A percentile compares a stretch with the other conserved stretches of the same genome.
Evolutionary conservation across 148 eudicot genomes (phyloP).

Genomic region (Vaccinium myrtillus): DNA sequence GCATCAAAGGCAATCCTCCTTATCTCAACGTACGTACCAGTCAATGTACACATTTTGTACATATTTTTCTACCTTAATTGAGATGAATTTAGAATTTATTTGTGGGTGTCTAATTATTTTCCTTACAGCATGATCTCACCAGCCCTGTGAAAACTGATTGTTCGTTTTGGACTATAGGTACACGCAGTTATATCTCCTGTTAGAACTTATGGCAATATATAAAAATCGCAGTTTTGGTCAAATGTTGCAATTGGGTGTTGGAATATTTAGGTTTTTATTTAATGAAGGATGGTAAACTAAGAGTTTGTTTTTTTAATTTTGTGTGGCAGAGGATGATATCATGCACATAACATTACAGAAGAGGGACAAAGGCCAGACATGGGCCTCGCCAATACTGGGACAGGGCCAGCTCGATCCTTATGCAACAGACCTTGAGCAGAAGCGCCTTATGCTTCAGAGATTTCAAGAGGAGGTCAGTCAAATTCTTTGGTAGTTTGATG

Average conservation of each 20-base stretch:
- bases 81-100: not conserved
- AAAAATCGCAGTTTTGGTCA: not conserved
- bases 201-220: not conserved
- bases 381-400: constrained; percentile 91
- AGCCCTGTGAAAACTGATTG: constrained; percentile 81
- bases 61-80: not conserved
- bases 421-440: constrained; percentile 78
- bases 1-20: constrained; percentile 92
- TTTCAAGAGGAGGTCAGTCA: constrained; percentile 88
- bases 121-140: constrained; percentile 59
- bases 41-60: not conserved
- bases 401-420: constrained; percentile 87
- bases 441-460: constrained; percentile 92
- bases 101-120: not conserved
- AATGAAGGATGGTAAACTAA: not conserved
- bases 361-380: constrained; percentile 92
- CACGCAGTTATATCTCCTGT: not conserved
- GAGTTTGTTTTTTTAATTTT: not conserved
- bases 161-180: constrained; percentile 96
- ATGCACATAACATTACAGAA: constrained; percentile 91
- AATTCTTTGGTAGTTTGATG: not conserved
- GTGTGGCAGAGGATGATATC: constrained; percentile 72
- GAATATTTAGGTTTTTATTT: not conserved
- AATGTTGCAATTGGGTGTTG: not conserved
- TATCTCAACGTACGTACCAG: constrained; percentile 58